These are phyloP conservation scores for Ophiostoma ips DNA, from an alignment of 2,329 filamentous ascomycete species.

Conservation along the genomic window DNA sequence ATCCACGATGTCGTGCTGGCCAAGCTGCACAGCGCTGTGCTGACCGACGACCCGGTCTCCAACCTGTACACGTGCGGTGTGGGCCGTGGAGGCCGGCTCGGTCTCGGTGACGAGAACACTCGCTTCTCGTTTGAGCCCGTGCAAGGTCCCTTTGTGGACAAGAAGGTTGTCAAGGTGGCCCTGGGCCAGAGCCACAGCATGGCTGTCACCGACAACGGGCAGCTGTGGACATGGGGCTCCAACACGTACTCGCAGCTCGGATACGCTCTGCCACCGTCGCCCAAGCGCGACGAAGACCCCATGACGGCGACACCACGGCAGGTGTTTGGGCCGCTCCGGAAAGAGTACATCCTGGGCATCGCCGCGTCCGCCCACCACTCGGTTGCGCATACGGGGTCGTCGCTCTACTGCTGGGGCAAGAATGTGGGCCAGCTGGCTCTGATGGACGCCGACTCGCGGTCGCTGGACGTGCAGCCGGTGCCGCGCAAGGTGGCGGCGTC, in stretches of 20 bases:
- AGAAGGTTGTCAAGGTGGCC: constrained; percentile 61
- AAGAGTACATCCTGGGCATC: constrained; percentile 65
- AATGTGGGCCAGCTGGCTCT: constrained; percentile 89
- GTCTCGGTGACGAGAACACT: constrained; percentile 79
- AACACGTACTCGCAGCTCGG: constrained; percentile 79
- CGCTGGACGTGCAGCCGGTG: constrained; percentile 65
- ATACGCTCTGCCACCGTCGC: constrained; percentile 56
- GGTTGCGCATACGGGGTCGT: constrained; percentile 67
- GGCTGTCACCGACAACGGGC: constrained; percentile 72
- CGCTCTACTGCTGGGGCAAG: constrained; percentile 86
- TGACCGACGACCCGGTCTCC: constrained; percentile 75
- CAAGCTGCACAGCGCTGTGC: constrained; percentile 78
- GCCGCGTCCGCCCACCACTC: constrained; percentile 88
- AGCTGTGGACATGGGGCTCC: constrained; percentile 88
- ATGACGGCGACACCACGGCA: constrained; percentile 72
- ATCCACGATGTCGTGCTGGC: constrained; percentile 77
- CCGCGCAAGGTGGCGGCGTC: constrained; percentile 84
- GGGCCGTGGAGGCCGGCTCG: constrained; percentile 77
- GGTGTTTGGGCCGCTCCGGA: constrained; percentile 82
- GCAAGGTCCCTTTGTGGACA: constrained; percentile 60
- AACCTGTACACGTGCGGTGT: constrained; percentile 91
- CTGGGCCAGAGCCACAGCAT: constrained; percentile 86
- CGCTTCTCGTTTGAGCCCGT: constrained; percentile 77
- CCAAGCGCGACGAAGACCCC: constrained; percentile 64
- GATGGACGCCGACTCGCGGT: constrained; percentile 88